Conservation (phyloP, 345 rosid species). For the Leavenworthia alabamica region DNA sequence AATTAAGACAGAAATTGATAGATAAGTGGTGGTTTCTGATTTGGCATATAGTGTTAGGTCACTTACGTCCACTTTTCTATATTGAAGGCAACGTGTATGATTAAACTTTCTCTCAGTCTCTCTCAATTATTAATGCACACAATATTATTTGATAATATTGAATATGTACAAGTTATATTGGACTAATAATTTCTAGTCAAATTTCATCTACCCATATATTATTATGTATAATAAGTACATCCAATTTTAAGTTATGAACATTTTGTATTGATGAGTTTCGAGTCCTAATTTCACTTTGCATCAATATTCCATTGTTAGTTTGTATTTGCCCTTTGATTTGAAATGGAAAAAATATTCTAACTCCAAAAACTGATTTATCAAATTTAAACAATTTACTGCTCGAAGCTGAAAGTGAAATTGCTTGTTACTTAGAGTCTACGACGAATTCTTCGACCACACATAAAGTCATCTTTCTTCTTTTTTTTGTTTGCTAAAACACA, state of each 20-base stretch:
- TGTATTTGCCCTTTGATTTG: neutral
- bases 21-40: constrained; percentile 18
- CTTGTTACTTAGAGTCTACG: neutral
- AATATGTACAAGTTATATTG: neutral
- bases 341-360: neutral
- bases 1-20: constrained; percentile 9
- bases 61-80: constrained; percentile 23
- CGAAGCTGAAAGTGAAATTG: neutral
- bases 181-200: neutral
- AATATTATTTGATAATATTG: neutral
- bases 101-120: constrained; percentile 5
- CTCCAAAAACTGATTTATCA: neutral
- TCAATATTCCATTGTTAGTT: neutral
- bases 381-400: neutral
- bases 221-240: neutral
- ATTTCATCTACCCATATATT: neutral
- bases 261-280: neutral
- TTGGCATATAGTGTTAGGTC: constrained; percentile 23
- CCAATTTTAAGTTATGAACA: neutral
- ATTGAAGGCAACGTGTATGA: constrained; percentile 16
- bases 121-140: constrained; percentile 12
- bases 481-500: neutral
- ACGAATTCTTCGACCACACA: constrained; percentile 15
- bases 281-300: neutral
- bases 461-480: constrained; percentile 5